Evolutionary conservation across 1,284 basidiomycete genomes (phyloP), one percentile per base, ranked within the genome.

Genomic region (Puccinia triticina): DNA sequence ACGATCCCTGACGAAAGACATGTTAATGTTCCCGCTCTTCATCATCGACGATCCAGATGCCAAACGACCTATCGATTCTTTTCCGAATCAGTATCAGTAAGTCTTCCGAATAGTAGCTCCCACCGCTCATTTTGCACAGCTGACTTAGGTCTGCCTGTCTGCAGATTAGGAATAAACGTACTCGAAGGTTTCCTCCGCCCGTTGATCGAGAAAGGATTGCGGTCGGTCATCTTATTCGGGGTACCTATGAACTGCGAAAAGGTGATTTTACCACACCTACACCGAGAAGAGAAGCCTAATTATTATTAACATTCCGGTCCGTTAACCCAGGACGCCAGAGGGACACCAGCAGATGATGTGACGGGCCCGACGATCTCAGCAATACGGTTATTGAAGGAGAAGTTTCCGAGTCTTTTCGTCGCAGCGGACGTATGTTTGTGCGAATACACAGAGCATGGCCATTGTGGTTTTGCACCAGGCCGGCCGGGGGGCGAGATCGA

Each of bases 1-100:
- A 66, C 32, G 92, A 82, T 90, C 90, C 81, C 90, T 96, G 85
- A 92, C 92, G 50, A 96, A 95, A 88, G 91, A 91, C 83, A 96
- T 96, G 95, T 90, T 98, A 87, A 97, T 97, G 93, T 98, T 97
- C 88, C 95, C 95, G 14, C 95, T 98, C 86, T 97, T 98, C 87
- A 93, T 98, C 86, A 94, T 94, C 29, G 95, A 97, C 87, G 93
- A 96, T 84, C 92, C 94, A 0, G 90, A 95, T 80, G 93, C 94
- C 14, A 91, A 91, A 86, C 91, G 92, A 83, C 90, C 90, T 82
- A 95, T 98, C 84, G 86, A 90, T 0, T 90, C 91, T 37, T 89
- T 98, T 11, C 95, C 95, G 3, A 93, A 92, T 2, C 95, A 97
- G 87, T 91, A 93, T 83, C 89, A 95, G 84, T 84, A 23, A 40